A percentile compares a stretch with the other conserved stretches of the same genome.
These are phyloP conservation scores for Alternaria conjuncta DNA, from an alignment of 2,329 filamentous ascomycete genomes.

Conservation along the genomic window DNA sequence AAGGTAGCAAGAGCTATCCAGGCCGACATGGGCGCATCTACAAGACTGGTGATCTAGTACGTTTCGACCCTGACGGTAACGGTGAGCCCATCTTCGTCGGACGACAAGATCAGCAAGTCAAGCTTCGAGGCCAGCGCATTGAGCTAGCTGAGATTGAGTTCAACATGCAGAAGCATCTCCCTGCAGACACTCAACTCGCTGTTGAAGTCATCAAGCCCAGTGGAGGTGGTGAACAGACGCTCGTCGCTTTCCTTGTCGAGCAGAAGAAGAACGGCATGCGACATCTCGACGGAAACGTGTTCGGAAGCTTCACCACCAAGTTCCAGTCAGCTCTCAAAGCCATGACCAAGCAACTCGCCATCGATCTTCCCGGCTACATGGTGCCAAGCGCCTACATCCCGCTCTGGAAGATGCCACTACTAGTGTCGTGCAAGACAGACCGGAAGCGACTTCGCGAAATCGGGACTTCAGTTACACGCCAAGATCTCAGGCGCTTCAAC, in stretches of 20 bases:
- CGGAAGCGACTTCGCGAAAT: slow-evolving; percentile 45
- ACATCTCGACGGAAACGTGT: slow-evolving; percentile 41
- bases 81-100: slow-evolving; percentile 47
- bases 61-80: slow-evolving; percentile 58
- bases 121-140: slow-evolving; percentile 51
- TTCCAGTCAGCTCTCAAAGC: slow-evolving; percentile 35
- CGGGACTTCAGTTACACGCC: slow-evolving; percentile 37
- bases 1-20: slow-evolving; percentile 64
- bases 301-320: slow-evolving; percentile 40
- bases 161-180: slow-evolving; percentile 50
- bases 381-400: slow-evolving; percentile 45
- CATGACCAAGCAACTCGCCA: slow-evolving; percentile 39
- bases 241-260: slow-evolving; percentile 45
- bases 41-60: slow-evolving; percentile 44
- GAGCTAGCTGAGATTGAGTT: slow-evolving; percentile 49
- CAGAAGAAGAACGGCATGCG: slow-evolving; percentile 37
- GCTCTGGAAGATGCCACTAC: slow-evolving; percentile 45
- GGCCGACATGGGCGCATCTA: slow-evolving; percentile 55
- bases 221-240: slow-evolving; percentile 37
- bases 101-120: slow-evolving; percentile 48
- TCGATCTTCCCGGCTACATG: slow-evolving; percentile 45
- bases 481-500: slow-evolving; percentile 43
- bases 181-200: slow-evolving; percentile 50
- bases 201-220: slow-evolving; percentile 57
- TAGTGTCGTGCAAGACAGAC: slow-evolving; percentile 47